These are phyloP conservation scores for Suillus alpinus DNA, from an alignment of 768 basidiomycete genomes.

Conservation along the genomic window DNA sequence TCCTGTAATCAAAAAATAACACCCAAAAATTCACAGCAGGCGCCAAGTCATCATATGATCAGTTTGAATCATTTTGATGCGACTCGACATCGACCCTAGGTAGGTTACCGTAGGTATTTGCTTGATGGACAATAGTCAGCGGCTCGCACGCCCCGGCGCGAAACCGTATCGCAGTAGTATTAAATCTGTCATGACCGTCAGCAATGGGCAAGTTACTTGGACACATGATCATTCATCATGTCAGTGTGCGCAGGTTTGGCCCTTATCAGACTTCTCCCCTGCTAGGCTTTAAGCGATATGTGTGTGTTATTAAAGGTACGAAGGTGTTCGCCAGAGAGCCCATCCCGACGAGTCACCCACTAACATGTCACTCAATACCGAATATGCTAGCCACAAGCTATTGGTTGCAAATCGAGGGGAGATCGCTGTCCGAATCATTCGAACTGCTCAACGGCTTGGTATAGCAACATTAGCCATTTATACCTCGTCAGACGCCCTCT, in stretches of 20 bases:
- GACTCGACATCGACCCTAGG: background rate
- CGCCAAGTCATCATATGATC: too few species aligned
- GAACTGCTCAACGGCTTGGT: slow-evolving; percentile 50
- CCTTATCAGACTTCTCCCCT: background rate
- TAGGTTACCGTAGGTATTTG: too few species aligned
- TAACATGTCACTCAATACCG: slow-evolving; percentile 10
- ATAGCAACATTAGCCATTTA: slow-evolving; percentile 59
- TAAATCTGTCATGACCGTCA: background rate
- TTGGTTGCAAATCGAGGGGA: slow-evolving; percentile 73
- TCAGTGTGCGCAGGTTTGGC: background rate
- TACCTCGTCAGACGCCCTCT: slow-evolving; percentile 53
- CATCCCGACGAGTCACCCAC: background rate
- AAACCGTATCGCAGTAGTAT: background rate
- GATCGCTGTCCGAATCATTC: slow-evolving; percentile 63
- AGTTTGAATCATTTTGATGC: background rate
- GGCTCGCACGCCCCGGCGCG: background rate
- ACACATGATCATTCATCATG: background rate
- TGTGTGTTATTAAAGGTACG: background rate
- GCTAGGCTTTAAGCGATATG: too few species aligned
- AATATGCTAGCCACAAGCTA: slow-evolving; percentile 42
- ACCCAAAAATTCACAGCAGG: background rate
- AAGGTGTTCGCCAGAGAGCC: background rate
- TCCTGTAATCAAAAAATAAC: too few species aligned
- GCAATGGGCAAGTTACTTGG: background rate
- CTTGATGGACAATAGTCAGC: too few species aligned